Evolutionary conservation across 768 basidiomycete species (phyloP), one percentile per base, ranked within the genome.

Genomic region (Collybiopsis luxurians): DNA sequence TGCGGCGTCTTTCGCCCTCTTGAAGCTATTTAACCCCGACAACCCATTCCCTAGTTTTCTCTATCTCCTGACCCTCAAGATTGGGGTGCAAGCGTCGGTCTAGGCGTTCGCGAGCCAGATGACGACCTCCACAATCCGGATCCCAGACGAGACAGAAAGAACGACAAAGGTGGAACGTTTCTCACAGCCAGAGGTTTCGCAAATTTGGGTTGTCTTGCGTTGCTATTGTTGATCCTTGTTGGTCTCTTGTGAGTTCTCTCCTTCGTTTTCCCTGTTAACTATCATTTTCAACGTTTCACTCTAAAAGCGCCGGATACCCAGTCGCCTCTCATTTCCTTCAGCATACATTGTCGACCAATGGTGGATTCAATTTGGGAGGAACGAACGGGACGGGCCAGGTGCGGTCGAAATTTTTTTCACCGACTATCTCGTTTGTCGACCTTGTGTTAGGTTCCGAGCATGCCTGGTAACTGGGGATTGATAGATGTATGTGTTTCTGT

Each of bases 41-140:
- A 55, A 5, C 15, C 13, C 11, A 27, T 6, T 36, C n/a, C 15
- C 7, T 21, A 59, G 58, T 59, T 54, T 45, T 59, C 58, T 17
- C 46, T 59, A 23, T 36, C 53, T 40, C 39, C 52, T 17, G 58
- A 59, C 48, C 53, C 53, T 27, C 28, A 38, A 23, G 45, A 36
- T 13, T 59, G 58, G 58, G 58, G 58, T 30, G 36, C 45, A 7
- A 46, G 24, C 36, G 43, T 59, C 9, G 36, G 39, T 0, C 48
- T 30, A 5, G 31, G 42, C 38, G 38, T 48, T 24, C 24, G 31
- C 10, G 86, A 88, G 54, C 74, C 79, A 0, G 86, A 89, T 59
- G 87, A 89, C 63, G 70, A 76, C 49, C 74, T 89, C 2, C 87
- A 89, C 63, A 83, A 81, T 60, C 87, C 87, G 0, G 80, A 85